Conservation (phyloP, 2,329 filamentous ascomycete genomes). For the Hymenoscyphus albidus region DNA sequence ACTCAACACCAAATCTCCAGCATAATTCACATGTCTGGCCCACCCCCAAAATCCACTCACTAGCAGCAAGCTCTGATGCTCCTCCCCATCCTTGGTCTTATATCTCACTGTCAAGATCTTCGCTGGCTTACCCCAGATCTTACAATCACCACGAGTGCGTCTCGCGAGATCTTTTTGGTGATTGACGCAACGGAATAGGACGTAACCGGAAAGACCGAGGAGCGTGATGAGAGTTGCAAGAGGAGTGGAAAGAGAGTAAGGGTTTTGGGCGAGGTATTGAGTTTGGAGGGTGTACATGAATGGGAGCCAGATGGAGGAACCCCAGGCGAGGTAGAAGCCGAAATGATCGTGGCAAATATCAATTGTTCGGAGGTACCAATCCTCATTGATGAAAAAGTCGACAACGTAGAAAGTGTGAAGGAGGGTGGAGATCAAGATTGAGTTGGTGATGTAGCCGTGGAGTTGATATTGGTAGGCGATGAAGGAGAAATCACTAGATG, state of each 20-base stretch:
- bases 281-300: conserved; percentile 46
- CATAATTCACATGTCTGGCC: conserved; percentile 41
- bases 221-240: conserved; percentile 30
- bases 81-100: conserved; percentile 40
- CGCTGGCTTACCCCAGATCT: conserved; percentile 43
- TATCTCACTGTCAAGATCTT: conserved; percentile 39
- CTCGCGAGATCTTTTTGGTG: conserved; percentile 43
- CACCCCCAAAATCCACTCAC: conserved; percentile 42
- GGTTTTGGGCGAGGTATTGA: conserved; percentile 45
- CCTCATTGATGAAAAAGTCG: conserved; percentile 48
- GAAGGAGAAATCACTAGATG: conserved; percentile 38
- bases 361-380: conserved; percentile 45
- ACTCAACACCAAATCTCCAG: conserved; percentile 39
- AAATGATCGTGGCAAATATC: conserved; percentile 43
- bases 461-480: conserved; percentile 41
- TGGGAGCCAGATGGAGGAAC: conserved; percentile 44
- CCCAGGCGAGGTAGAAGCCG: conserved; percentile 42
- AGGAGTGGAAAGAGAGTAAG: conserved; percentile 33
- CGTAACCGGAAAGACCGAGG: conserved; percentile 39
- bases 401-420: conserved; percentile 45
- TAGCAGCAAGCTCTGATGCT: conserved; percentile 40
- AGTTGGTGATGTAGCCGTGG: conserved; percentile 40
- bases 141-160: conserved; percentile 38
- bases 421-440: conserved; percentile 42
- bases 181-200: conserved; percentile 44